Evolutionary conservation across 306 rosid genomes (phyloP).

Genomic region (Fragaria iinumae): DNA sequence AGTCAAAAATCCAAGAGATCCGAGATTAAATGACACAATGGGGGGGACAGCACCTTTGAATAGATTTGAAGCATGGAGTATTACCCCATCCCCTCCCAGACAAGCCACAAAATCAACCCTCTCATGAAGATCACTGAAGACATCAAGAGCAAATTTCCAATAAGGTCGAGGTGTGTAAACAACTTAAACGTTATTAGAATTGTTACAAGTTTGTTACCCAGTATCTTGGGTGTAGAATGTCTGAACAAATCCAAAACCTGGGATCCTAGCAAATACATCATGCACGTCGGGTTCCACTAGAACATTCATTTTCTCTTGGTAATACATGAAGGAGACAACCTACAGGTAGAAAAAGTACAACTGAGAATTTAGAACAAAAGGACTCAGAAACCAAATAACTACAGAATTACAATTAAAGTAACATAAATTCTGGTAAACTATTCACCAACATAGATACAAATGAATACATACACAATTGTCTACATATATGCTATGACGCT

Average conservation of each 20-base stretch:
- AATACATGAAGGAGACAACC: constrained; percentile 80
- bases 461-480: neutral
- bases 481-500: neutral
- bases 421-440: neutral
- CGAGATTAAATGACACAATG: constrained; percentile 93
- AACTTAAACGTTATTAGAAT: constrained; percentile 21
- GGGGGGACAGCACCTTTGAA: constrained; percentile 92
- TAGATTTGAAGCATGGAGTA: constrained; percentile 90
- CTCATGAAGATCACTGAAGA: constrained; percentile 84
- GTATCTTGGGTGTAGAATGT: constrained; percentile 94
- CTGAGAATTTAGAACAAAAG: neutral
- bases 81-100: constrained; percentile 99
- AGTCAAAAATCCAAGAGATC: constrained; percentile 97
- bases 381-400: constrained; percentile 1
- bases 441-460: neutral
- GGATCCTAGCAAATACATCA: constrained; percentile 86
- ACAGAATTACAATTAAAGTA: neutral
- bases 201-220: constrained; percentile 49
- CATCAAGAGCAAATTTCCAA: constrained; percentile 34
- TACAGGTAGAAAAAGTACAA: constrained; percentile 33
- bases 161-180: constrained; percentile 16
- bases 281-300: constrained; percentile 96
- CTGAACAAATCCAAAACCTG: constrained; percentile 97
- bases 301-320: constrained; percentile 86
- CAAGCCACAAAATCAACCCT: constrained; percentile 98